Base-by-base conservation (phyloP, 176 grass and related monocot species). In the Phoenix dactylifera region DNA sequence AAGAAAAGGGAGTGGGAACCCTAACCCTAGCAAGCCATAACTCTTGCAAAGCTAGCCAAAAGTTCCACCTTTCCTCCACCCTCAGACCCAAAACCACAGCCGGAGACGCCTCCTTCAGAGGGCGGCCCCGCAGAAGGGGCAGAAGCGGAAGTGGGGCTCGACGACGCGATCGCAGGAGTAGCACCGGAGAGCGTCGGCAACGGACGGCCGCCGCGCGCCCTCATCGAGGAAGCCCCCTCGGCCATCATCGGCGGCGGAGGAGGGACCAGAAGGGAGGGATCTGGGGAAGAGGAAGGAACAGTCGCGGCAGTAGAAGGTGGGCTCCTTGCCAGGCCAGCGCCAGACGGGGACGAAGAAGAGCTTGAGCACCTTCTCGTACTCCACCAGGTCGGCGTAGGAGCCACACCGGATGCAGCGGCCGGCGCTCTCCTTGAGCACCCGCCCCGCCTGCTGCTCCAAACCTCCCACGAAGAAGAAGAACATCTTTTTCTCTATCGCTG, bases 381-480 rank as follows among this genome's bases (percentile, higher is more conserved):
- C 83, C 16, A 96, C 92, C 65, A 96, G 80, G 77, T 96, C 92
- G 15, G 80, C 78, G 14, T 35, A 5, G 62, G 82, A 72, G 26
- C 83, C 83, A 75, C 92, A 96, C 16, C 77, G 77, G 51, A 90
- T n/a, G 77, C 92, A 96, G 71, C 87, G 64, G 29, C 86, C 83
- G 16, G 77, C 90, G 52, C 62, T 78, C 51, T 82, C 92, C 72
- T 82, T 88, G 2, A 96, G 75, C 50, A 88, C 75, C 66, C 83
- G 74, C 63, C 81, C 83, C 0, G 67, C 87, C 1, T 75, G 72
- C 50, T 81, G 75, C 72, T 96, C 77, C 44, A 96, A 55, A 30
- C 87, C 83, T 48, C 92, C 92, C 6, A 80, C 73, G 69, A 96
- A 90, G 83, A 90, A 87, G 77, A 90, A 96, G 72, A 90, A 87